Percentiles rank a stretch among this genome's conserved stretches.
Conservation (phyloP, 192 early-diverging fungal species). For the Ramicandelaber brevisporus region DNA sequence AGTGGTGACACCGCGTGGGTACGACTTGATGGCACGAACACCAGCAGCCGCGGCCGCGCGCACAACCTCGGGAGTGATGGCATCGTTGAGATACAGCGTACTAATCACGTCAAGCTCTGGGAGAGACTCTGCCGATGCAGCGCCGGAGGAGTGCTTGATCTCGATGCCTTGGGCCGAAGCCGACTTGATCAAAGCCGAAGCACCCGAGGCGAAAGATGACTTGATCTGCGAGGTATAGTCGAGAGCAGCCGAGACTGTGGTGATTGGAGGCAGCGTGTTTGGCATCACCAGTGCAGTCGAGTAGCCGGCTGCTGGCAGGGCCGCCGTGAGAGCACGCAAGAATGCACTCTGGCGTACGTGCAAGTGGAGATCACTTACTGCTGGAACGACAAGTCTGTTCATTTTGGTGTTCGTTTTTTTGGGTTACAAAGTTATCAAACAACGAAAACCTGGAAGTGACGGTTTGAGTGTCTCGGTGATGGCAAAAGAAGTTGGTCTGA, state of each 20-base stretch:
- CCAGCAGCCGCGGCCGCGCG: constrained; percentile 57
- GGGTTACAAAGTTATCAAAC: too few species aligned
- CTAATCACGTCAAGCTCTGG: constrained; percentile 76
- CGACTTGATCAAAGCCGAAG: too few species aligned
- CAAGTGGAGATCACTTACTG: constrained; percentile 71
- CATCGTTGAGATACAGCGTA: constrained; percentile 74
- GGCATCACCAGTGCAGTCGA: constrained; percentile 86
- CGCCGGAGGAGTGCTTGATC: too few species aligned
- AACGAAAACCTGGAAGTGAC: too few species aligned
- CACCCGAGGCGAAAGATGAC: too few species aligned
- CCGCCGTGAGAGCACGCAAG: constrained; percentile 72
- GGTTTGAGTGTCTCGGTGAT: too few species aligned
- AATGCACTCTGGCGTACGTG: constrained; percentile 82
- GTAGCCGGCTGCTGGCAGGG: constrained; percentile 52
- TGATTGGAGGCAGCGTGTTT: constrained; percentile 78
- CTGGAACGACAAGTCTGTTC: constrained; percentile 32
- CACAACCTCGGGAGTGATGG: constrained; percentile 76
- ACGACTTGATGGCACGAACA: constrained; percentile 74
- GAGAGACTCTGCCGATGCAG: constrained; percentile 44
- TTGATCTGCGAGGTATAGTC: constrained; percentile 60
- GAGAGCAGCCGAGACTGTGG: constrained; percentile 62
- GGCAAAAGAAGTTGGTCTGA: too few species aligned
- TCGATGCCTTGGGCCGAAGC: too few species aligned
- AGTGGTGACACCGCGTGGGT: constrained; percentile 90
- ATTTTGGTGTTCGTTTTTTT: too few species aligned